Evolutionary conservation across 495 filamentous ascomycete species (phyloP), one percentile per base, ranked within the genome.

Genomic region (Neurospora sublineolata): DNA sequence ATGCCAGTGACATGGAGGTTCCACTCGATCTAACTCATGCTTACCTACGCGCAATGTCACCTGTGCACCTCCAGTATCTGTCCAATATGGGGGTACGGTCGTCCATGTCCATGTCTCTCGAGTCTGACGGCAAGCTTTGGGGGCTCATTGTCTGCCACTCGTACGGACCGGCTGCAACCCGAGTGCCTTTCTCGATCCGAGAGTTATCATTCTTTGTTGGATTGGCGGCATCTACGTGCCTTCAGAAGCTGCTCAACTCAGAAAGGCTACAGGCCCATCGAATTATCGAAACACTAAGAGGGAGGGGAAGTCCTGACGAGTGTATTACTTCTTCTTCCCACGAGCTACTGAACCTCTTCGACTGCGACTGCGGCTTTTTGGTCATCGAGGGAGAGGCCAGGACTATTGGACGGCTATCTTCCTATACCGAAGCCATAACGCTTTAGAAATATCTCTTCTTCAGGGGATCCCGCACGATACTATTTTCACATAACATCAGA

Each of bases 61-160:
- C 92, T 3, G 91, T 94, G 38, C 90, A 92, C 75, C 79, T 94
- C 71, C 93, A 93, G 76, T 95, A 94, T 73, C 82, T 94, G 3
- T 84, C 82, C 11, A 89, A 95, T 77, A 95, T 94, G 92, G 86
- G 85, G 3, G 91, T 94, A 1, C 86, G 91, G 33, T 88, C 91
- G 0, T 93, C 91, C 68, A 95, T 95, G 92, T 94, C 92, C 9
- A 93, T 95, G 75, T 94, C 91, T n/a, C 89, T 94, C 72, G 92
- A 89, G 71, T 87, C 87, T 1, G 91, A 92, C 73, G 83, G 85
- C 60, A 88, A 93, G 71, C 83, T 94, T 0, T 95, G 92, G 92
- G 93, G 93, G 1, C 81, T 95, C 40, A 91, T 95, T 44, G 86
- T 91, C 1, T 95, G 91, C 70, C 92, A 96, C 75, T 86, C 87